A percentile compares a stretch with the other conserved stretches of the same genome.
Evolutionary conservation across 1,139 yeast genomes (phyloP).

Genomic region (Casaregolazyma suthepensis): DNA sequence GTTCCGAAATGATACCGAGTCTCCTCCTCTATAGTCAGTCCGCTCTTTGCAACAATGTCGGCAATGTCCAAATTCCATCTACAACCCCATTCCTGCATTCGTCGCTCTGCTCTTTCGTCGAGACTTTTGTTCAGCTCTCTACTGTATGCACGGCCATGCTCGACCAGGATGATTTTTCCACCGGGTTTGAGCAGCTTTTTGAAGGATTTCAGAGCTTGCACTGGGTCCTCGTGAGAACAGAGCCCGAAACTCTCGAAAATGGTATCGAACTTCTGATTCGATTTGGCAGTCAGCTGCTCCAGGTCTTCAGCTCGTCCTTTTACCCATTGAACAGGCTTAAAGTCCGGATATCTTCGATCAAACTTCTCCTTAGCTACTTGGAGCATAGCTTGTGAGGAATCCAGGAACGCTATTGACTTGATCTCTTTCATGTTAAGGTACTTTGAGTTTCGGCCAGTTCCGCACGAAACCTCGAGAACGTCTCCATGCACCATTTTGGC

Average conservation of each 20-base stretch:
- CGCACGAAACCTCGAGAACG: constrained; percentile 90
- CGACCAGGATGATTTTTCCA: constrained; percentile 82
- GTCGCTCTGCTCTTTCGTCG: constrained; percentile 75
- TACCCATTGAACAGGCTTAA: constrained; percentile 71
- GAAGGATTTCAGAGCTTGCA: constrained; percentile 71
- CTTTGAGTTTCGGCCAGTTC: constrained; percentile 89
- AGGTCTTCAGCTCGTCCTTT: constrained; percentile 91
- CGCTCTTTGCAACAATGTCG: constrained; percentile 74
- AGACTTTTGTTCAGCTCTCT: constrained; percentile 71
- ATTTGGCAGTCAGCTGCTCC: constrained; percentile 44
- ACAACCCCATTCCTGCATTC: constrained; percentile 94
- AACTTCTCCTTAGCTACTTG: constrained; percentile 75
- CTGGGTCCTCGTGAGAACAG: constrained; percentile 94
- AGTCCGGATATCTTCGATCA: constrained; percentile 56
- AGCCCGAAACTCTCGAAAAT: constrained; percentile 90
- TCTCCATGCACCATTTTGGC: constrained; percentile 79
- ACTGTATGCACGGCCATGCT: constrained; percentile 86
- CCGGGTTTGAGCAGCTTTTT: constrained; percentile 69
- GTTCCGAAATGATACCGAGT: constrained; percentile 88
- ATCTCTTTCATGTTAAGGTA: constrained; percentile 58
- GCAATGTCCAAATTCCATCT: constrained; percentile 95
- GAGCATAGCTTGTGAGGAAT: constrained; percentile 80
- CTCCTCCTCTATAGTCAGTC: constrained; percentile 74
- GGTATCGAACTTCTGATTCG: constrained; percentile 67
- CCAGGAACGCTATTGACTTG: constrained; percentile 74